A percentile compares a stretch with the other conserved stretches of the same genome.
Evolutionary conservation across 2,329 filamentous ascomycete species (phyloP).

Genomic region (Parafenestella ontariensis): DNA sequence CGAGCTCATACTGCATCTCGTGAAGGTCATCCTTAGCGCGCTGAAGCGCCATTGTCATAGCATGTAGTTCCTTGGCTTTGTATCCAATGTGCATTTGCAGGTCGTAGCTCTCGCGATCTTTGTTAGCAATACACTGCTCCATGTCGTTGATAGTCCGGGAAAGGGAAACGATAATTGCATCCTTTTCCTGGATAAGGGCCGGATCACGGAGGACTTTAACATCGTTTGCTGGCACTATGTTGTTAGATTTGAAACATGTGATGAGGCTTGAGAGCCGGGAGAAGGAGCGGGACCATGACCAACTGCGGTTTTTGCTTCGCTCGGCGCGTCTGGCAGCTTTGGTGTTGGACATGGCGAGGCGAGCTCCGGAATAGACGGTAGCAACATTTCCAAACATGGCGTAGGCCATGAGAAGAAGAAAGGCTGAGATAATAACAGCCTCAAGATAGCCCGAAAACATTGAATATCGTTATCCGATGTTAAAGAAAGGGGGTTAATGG

Average conservation of each 20-base stretch:
- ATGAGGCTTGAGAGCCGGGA: neutral
- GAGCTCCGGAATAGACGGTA: too few species aligned
- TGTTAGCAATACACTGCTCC: neutral
- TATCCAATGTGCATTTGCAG: conserved; percentile 5
- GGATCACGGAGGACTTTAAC: neutral
- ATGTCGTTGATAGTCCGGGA: neutral
- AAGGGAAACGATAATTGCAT: neutral
- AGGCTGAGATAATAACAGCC: too few species aligned
- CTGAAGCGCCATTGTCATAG: conserved; percentile 2
- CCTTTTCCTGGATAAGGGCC: neutral
- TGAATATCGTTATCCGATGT: too few species aligned
- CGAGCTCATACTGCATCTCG: neutral
- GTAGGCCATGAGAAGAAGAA: too few species aligned
- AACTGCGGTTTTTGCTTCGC: too few species aligned
- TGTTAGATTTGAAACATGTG: neutral
- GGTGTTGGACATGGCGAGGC: too few species aligned
- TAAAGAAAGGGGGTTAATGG: too few species aligned
- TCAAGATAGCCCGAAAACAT: too few species aligned
- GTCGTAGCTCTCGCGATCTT: conserved; percentile 1
- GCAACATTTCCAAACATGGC: too few species aligned
- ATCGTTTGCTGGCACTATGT: neutral
- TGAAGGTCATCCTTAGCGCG: neutral
- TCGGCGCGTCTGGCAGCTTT: too few species aligned
- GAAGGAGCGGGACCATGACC: too few species aligned
- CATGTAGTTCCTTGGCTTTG: conserved; percentile 6